Percentiles rank a stretch among this genome's conserved stretches.
Conservation (phyloP, 306 rosid genomes). For the Hippophae tibetana region DNA sequence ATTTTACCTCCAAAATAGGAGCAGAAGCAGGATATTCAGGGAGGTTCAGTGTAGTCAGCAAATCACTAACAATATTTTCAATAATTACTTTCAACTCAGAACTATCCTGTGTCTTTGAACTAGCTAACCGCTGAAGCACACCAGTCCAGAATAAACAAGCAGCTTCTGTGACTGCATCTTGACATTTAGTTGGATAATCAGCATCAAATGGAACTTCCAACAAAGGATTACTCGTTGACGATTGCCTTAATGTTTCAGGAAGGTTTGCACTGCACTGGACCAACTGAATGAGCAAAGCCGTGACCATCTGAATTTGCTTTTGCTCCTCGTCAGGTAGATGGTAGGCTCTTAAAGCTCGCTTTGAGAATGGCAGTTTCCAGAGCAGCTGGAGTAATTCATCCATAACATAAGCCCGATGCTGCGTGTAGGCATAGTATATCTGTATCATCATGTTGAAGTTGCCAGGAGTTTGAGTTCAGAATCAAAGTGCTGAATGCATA, state of each 20-base stretch:
- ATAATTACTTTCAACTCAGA: conserved; percentile 78
- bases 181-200: conserved; percentile 58
- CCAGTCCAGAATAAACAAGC: conserved; percentile 84
- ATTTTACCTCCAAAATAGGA: conserved; percentile 73
- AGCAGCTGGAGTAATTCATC: conserved; percentile 90
- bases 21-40: conserved; percentile 98
- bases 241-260: conserved; percentile 70
- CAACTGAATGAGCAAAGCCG: conserved; percentile 86
- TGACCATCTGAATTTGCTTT: conserved; percentile 93
- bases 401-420: conserved; percentile 81
- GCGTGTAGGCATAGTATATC: conserved; percentile 80
- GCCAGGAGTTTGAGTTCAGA: conserved; percentile 9
- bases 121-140: conserved; percentile 83
- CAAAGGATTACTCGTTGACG: conserved; percentile 43
- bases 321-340: conserved; percentile 92
- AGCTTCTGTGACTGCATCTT: conserved; percentile 64
- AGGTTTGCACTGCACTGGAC: conserved; percentile 88
- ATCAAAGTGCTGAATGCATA: too few species aligned
- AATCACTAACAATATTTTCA: conserved; percentile 89
- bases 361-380: conserved; percentile 75
- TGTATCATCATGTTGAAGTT: conserved; percentile 33
- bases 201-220: conserved; percentile 66
- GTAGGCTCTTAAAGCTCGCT: conserved; percentile 84
- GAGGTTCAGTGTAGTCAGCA: conserved; percentile 72
- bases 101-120: conserved; percentile 76